Base-by-base conservation (phyloP, 768 basidiomycete genomes). In the Xanthoconium purpureum region DNA sequence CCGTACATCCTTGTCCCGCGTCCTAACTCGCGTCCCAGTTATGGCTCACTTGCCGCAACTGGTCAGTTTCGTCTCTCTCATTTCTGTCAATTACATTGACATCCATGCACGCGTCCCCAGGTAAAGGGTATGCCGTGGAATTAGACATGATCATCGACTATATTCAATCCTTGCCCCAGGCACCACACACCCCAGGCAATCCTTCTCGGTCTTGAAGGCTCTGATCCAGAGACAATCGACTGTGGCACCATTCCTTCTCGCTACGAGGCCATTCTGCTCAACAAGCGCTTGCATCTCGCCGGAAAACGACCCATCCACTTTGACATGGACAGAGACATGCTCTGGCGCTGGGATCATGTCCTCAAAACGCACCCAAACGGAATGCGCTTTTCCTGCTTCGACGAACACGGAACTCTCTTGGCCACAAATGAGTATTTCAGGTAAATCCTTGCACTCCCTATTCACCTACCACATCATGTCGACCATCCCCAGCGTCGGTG, bases 351-450 rank as follows among this genome's bases (percentile, higher is more conserved):
- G 84, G 89, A 93, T 64, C 84, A 89, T 50, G 88, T 94, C n/a
- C 80, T 94, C 29, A 88, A 87, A 70, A 91, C 90, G 0, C 90
- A 92, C 67, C 88, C 92, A 0, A 96, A 96, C 66, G 95, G 95
- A 43, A 95, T 98, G 84, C 81, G 93, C 10, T 98, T 98, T 70
- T 87, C 87, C 36, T 89, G 84, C 35, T 98, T 94, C 61, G 85
- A 80, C 51, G 77, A 80, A 45, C 77, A 88, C n/a, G 95, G 95
- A 2, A 84, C 91, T 59, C 74, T 98, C 57, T 76, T 98, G 55
- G 95, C 95, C 1, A 94, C 92, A 13, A 98, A 98, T 63, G 91
- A 94, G 68, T 98, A 96, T 65, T 97, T 91, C 68, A 92, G 84
- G 81, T 79, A 62, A 40, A 57, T 47, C 20, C 39, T 45, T 12